phyloP scores from a whole-genome alignment of 176 grass and related monocot species.

The Phyllostachys edulis region DNA sequence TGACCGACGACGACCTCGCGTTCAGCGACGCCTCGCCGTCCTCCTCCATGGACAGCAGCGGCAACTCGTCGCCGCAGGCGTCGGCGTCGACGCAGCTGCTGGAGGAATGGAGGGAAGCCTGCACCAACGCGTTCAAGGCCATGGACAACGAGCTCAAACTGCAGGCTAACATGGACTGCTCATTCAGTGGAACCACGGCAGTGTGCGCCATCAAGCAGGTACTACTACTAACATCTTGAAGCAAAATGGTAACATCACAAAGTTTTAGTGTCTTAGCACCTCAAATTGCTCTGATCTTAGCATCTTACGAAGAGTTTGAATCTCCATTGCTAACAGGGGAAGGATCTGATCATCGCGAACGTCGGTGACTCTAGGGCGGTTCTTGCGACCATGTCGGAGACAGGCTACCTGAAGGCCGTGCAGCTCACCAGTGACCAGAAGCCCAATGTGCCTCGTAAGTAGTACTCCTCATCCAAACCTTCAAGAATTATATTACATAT shows the following conservation, averaged over 20 bases:
- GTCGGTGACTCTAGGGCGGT: conserved; percentile 88
- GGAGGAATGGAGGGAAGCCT: conserved; percentile 78
- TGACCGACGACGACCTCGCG: conserved; percentile 11
- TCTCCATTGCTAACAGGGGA: conserved; percentile 33
- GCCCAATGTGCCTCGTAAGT: conserved; percentile 50
- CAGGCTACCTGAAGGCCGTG: conserved; percentile 57
- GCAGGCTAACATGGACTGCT: conserved; percentile 51
- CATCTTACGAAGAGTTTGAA: neutral
- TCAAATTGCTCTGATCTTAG: neutral
- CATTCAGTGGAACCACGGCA: conserved; percentile 84
- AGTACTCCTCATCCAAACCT: neutral
- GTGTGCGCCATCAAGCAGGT: conserved; percentile 92
- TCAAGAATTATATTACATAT: neutral
- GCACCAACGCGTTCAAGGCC: conserved; percentile 61
- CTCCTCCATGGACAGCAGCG: conserved; percentile 38
- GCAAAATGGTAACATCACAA: neutral
- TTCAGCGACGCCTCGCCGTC: conserved; percentile 46
- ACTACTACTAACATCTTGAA: neutral
- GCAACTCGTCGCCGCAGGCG: conserved; percentile 16
- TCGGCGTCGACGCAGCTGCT: conserved; percentile 48
- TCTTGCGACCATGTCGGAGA: conserved; percentile 56
- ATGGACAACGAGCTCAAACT: conserved; percentile 84
- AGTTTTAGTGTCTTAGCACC: neutral
- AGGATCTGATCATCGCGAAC: conserved; percentile 85
- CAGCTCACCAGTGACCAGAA: conserved; percentile 89